A percentile compares a stretch with the other conserved stretches of the same genome.
Conservation (phyloP, 164 flowering plant genomes). For the Vitis rupestris region DNA sequence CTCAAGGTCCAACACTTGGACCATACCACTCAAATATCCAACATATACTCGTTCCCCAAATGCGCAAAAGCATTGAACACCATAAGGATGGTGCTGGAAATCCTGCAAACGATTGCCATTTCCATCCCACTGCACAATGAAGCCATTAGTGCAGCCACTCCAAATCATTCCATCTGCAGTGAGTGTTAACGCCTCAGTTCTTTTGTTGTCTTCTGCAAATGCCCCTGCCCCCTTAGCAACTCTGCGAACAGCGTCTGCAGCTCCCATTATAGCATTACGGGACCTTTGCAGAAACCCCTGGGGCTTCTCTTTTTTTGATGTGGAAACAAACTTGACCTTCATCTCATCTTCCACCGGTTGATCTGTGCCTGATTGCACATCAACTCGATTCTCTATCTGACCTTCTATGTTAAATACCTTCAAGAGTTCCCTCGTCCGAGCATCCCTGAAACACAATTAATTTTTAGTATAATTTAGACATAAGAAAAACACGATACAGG, state of each 20-base stretch:
- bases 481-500: background rate
- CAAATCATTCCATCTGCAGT: slow-evolving; percentile 82
- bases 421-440: slow-evolving; percentile 81
- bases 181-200: slow-evolving; percentile 67
- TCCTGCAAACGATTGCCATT: slow-evolving; percentile 82
- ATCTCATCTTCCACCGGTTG: slow-evolving; percentile 69
- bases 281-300: slow-evolving; percentile 85
- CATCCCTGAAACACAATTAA: slow-evolving; percentile 60
- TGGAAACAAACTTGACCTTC: slow-evolving; percentile 60
- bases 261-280: slow-evolving; percentile 95
- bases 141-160: slow-evolving; percentile 86
- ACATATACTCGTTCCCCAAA: slow-evolving; percentile 77
- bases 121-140: slow-evolving; percentile 92
- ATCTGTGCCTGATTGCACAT: slow-evolving; percentile 53
- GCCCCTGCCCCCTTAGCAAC: slow-evolving; percentile 76
- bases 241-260: slow-evolving; percentile 97
- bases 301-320: slow-evolving; percentile 81
- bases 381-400: slow-evolving; percentile 72
- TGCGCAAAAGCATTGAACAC: slow-evolving; percentile 80
- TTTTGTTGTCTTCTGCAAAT: slow-evolving; percentile 68
- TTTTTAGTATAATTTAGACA: background rate
- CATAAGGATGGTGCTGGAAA: slow-evolving; percentile 50
- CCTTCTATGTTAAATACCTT: slow-evolving; percentile 91
- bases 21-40: slow-evolving; percentile 75
- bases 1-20: slow-evolving; percentile 79